Percentiles rank a stretch among this genome's conserved stretches.
Evolutionary conservation across 768 basidiomycete species (phyloP).

Genomic region (Agaricus blazei): DNA sequence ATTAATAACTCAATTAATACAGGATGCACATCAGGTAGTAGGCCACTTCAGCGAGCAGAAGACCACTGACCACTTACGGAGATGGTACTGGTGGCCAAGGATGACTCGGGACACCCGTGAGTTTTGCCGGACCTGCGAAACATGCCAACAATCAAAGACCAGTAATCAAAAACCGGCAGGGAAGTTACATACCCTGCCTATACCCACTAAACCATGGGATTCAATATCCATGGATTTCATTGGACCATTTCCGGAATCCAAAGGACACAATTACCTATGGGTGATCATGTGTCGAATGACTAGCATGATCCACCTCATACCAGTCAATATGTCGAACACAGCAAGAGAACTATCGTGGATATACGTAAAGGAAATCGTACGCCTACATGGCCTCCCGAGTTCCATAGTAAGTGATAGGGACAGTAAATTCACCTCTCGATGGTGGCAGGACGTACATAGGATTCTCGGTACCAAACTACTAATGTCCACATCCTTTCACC

Average conservation of each 20-base stretch:
- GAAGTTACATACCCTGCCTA: slow-evolving; percentile 22
- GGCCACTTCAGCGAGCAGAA: slow-evolving; percentile 27
- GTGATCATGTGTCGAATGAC: slow-evolving; percentile 25
- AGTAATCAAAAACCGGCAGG: slow-evolving; percentile 17
- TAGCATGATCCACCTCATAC: slow-evolving; percentile 28
- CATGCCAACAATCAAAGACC: slow-evolving; percentile 19
- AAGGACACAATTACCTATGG: slow-evolving; percentile 23
- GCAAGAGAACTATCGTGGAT: slow-evolving; percentile 25
- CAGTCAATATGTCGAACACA: slow-evolving; percentile 17
- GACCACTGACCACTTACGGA: slow-evolving; percentile 24
- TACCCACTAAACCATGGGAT: slow-evolving; percentile 27
- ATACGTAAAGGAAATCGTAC: slow-evolving; percentile 21
- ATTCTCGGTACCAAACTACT: slow-evolving; percentile 23
- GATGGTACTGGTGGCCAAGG: slow-evolving; percentile 30
- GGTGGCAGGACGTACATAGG: slow-evolving; percentile 24
- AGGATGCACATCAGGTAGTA: slow-evolving; percentile 21
- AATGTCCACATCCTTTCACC: slow-evolving; percentile 36
- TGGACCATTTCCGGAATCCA: slow-evolving; percentile 24
- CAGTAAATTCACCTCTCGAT: slow-evolving; percentile 29
- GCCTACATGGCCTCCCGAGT: slow-evolving; percentile 24
- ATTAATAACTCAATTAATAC: slow-evolving; percentile 12
- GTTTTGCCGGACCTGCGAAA: slow-evolving; percentile 19
- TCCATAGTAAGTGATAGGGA: slow-evolving; percentile 28
- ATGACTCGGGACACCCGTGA: slow-evolving; percentile 15
- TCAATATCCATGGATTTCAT: slow-evolving; percentile 37